Evolutionary conservation across 495 filamentous ascomycete species (phyloP), one percentile per base, ranked within the genome.

Genomic region (Mycothermus thermophilus): DNA sequence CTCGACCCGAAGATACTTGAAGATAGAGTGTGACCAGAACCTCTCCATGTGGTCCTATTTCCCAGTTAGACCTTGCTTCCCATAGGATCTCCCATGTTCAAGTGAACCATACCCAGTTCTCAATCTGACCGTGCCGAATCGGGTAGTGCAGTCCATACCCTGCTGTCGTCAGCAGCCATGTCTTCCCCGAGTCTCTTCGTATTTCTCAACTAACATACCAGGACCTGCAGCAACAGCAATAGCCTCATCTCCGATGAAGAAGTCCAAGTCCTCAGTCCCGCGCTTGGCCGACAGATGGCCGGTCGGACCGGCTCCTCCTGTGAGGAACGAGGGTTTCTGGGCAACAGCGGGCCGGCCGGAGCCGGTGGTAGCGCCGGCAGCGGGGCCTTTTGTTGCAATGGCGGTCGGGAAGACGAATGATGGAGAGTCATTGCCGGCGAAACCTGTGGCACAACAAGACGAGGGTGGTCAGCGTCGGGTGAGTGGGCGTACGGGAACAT

Each of bases 21-120:
- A 97, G 60, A 97, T 97, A 17, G 92, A 96, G 62, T 94, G 95
- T 30, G 92, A 95, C 90, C 90, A 97, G 59, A 94, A 97, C 34
- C 90, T 75, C 54, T 97, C 90, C 90, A 97, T 97, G 45, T 92
- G 80, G 57, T 97, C 90, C 80, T 85, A 37, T 20, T 26, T 27
- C 19, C 14, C 29, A 15, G 40, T 60, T 36, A 62, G 43, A 40
- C 32, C 25, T 22, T 11, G 28, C 27, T 29, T 17, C 5, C 18
- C 10, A 8, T 30, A 17, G 18, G 20, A 18, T 38, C 16, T 10
- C 9, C 15, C 12, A 9, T 17, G 27, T n/a, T 8, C 10, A 23
- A 5, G 21, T 35, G 22, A 37, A 40, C 62, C 26, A 60, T 11
- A 85, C 80, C 90, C 90, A 97, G 53, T 97, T 93, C 61, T 97